These are phyloP conservation scores for Pseudofabraea citricarpa DNA, from an alignment of 2,329 filamentous ascomycete genomes.

Conservation along the genomic window DNA sequence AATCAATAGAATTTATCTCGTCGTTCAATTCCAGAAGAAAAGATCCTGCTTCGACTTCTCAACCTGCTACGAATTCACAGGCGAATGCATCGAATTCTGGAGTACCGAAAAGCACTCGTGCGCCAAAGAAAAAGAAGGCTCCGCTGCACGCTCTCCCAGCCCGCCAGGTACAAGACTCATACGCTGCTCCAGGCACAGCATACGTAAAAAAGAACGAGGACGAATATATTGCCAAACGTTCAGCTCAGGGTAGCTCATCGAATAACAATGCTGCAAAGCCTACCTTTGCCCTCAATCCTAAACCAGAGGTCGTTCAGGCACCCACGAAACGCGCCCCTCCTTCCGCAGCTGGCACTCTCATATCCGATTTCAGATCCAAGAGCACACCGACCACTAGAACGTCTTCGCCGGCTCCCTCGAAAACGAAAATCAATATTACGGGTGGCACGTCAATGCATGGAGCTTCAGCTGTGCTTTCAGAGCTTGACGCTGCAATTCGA, in stretches of 20 bases:
- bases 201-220: constrained; percentile 71
- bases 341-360: constrained; percentile 71
- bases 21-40: constrained; percentile 66
- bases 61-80: constrained; percentile 5
- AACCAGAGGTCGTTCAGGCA: constrained; percentile 46
- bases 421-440: constrained; percentile 64
- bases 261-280: constrained; percentile 21
- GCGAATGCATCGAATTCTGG: constrained; percentile 9
- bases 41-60: constrained; percentile 29
- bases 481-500: constrained; percentile 77
- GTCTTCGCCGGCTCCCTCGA: constrained; percentile 36
- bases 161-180: constrained; percentile 57
- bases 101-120: constrained; percentile 45
- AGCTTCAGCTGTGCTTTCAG: constrained; percentile 66
- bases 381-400: constrained; percentile 48
- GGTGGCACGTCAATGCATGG: constrained; percentile 81
- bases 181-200: constrained; percentile 52
- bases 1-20: constrained; percentile 66
- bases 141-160: constrained; percentile 59
- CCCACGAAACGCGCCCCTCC: constrained; percentile 32
- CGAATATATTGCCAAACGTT: constrained; percentile 62
- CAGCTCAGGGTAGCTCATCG: constrained; percentile 33
- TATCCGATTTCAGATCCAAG: constrained; percentile 68
- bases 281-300: constrained; percentile 36
- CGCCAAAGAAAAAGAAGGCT: constrained; percentile 53